Evolutionary conservation across 805 yeast species (phyloP), one percentile per base, ranked within the genome.

Genomic region (Maudiozyma turicensis): DNA sequence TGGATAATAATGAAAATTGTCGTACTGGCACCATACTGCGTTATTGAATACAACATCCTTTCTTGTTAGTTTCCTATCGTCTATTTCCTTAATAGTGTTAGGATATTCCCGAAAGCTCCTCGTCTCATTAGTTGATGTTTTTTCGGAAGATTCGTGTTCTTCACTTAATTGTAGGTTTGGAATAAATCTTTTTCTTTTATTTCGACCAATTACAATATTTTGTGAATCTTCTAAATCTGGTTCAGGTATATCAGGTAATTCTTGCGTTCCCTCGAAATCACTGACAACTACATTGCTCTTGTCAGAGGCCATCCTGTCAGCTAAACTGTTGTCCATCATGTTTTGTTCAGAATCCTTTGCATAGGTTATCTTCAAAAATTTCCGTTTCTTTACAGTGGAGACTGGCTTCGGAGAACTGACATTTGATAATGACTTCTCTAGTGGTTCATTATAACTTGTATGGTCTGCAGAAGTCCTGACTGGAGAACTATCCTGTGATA

Each of bases 21-120:
- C 67, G 53, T 72, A 73, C 13, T 71, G 69, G 10, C 77, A 79
- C 83, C 83, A 81, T 1, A 80, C 81, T 43, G 77, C 71, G 14
- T 59, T 58, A 15, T 55, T 57, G 46, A 61, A 66, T 1, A 51
- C 29, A 6, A 71, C 57, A 48, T 70, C 71, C 1, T 51, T 49
- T 14, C 56, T 58, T 1, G 65, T 52, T 7, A 70, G 49, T 11
- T 8, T 3, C n/a, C n/a, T 39, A 39, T 39, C 42, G 31, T 40
- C 49, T 5, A 33, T 20, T 9, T 48, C 50, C 11, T 50, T 31
- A 5, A n/a, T 30, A 37, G 50, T 53, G 8, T 5, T 13, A 35
- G 38, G 38, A 35, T 35, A 35, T 35, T 35, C 38, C 14, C 14
- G 48, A 54, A 9, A 43, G 34, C 34, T 58, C 60, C 5, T 20